Evolutionary conservation across 1,139 yeast species (phyloP).

Genomic region (Lodderomyces pseudojiufengensis): DNA sequence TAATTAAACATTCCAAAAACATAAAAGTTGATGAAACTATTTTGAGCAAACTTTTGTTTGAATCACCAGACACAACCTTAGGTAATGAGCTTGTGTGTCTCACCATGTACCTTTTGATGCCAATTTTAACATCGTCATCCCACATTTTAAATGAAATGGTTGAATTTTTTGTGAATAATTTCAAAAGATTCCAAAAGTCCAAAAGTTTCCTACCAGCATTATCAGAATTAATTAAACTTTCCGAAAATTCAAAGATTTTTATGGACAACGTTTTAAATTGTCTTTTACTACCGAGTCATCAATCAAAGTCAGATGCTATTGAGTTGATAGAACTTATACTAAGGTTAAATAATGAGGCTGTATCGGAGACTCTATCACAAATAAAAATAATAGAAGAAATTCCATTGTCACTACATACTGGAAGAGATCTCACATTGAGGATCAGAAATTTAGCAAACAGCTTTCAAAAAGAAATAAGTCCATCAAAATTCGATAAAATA

Average conservation of each 20-base stretch:
- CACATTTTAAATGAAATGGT: not conserved
- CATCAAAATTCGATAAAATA: constrained; percentile 29
- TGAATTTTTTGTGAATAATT: constrained; percentile 18
- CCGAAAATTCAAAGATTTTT: constrained; percentile 13
- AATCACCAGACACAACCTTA: constrained; percentile 2
- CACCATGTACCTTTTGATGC: not conserved
- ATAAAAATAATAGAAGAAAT: constrained; percentile 64
- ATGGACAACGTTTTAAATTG: constrained; percentile 30
- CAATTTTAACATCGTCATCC: not conserved
- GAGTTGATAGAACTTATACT: constrained; percentile 25
- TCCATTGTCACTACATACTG: constrained; percentile 65
- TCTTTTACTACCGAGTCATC: constrained; percentile 43
- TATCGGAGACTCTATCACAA: constrained; percentile 28
- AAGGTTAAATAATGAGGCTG: constrained; percentile 15
- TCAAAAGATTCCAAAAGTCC: constrained; percentile 15
- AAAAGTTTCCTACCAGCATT: constrained; percentile 10
- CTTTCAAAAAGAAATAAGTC: constrained; percentile 38
- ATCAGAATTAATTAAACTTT: constrained; percentile 2
- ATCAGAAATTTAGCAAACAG: constrained; percentile 57
- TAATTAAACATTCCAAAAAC: constrained; percentile 6
- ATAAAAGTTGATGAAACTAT: constrained; percentile 7
- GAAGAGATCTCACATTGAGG: constrained; percentile 72
- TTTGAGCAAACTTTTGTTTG: constrained; percentile 13
- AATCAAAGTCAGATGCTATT: constrained; percentile 45
- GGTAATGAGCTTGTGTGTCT: constrained; percentile 1